Base-by-base conservation (phyloP, 768 basidiomycete species). In the Boletus coccyginus region DNA sequence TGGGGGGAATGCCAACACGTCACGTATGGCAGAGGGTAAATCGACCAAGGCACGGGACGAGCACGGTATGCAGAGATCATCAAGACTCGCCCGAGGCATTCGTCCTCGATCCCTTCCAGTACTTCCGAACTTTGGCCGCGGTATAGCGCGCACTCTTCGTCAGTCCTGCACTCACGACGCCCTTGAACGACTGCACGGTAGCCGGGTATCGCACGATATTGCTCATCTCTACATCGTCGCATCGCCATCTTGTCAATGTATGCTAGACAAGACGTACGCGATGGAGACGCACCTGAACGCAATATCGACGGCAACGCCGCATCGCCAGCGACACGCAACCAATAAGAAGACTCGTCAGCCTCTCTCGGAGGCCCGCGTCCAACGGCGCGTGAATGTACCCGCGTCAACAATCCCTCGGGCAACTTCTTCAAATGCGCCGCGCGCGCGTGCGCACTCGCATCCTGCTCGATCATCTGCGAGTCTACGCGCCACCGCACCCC, bases 191-290 rank as follows among this genome's bases (percentile, higher is more conserved):
- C 75, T 98, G 94, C 10, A 90, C 76, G 1, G 90, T 84, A 14
- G 94, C 92, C 7, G 94, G 93, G 62, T 84, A 81, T 60, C 88
- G 80, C 42, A 96, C 93, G 66, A 94, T 93, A 19, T 74, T 73
- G 51, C 77, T 71, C 77, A 93, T 84, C 73, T 94, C 93, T 94
- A 27, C 38, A 1, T 5, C 27, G 27, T 42, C 19, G 10, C 7
- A 55, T 17, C 16, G 31, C 17, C 55, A 40, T 29, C 41, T 16
- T 29, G 45, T 64, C 51, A 59, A n/a, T 6, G 17, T 16, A 42
- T 2, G n/a, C 7, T 12, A 1, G 14, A 7, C 19, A 3, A 43
- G 21, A 29, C 1, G 5, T 3, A 27, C 14, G 9, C 13, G 19
- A 39, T 2, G 21, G 21, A 0, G 19, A 71, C 80, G 51, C 55